Evolutionary conservation across 208 protist species (phyloP).

Genomic region (Leishmania gerbilli): DNA sequence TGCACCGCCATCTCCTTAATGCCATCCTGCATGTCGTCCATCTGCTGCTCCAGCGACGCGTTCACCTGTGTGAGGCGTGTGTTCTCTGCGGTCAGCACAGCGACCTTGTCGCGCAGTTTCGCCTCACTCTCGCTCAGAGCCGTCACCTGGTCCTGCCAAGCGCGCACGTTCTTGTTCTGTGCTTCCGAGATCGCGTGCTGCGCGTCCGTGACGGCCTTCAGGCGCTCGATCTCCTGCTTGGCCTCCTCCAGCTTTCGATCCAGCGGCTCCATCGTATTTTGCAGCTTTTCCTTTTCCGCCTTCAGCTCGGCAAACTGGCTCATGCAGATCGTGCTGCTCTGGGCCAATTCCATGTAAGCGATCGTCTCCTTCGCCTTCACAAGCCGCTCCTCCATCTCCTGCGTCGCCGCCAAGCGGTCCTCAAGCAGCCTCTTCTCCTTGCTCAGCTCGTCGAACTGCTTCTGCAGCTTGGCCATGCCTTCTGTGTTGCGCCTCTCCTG

Average conservation of each 20-base stretch:
- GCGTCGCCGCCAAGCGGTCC: constrained; percentile 51
- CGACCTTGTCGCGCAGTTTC: constrained; percentile 61
- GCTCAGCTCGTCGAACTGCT: constrained; percentile 45
- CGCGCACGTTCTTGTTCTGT: constrained; percentile 69
- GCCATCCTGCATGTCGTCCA: constrained; percentile 85
- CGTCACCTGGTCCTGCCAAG: constrained; percentile 59
- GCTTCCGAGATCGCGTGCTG: constrained; percentile 57
- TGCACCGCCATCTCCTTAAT: constrained; percentile 86
- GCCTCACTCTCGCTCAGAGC: constrained; percentile 57
- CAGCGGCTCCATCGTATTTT: constrained; percentile 71
- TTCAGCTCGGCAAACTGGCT: constrained; percentile 83
- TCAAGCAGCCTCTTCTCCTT: constrained; percentile 62
- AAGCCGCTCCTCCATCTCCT: constrained; percentile 71
- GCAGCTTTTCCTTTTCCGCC: constrained; percentile 69
- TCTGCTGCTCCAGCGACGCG: constrained; percentile 72
- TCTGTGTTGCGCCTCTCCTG: constrained; percentile 56
- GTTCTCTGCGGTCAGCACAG: constrained; percentile 53
- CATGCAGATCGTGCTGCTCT: constrained; percentile 79
- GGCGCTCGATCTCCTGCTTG: constrained; percentile 61
- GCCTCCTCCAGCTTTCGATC: constrained; percentile 71
- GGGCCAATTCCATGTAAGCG: constrained; percentile 85
- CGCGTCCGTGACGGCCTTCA: constrained; percentile 59
- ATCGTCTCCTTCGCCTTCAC: constrained; percentile 91
- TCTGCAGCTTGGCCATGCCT: constrained; percentile 40
- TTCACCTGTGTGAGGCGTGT: constrained; percentile 66